phyloP scores from a whole-genome alignment of 2,329 filamentous ascomycete species.

The Phialophora expanda region DNA sequence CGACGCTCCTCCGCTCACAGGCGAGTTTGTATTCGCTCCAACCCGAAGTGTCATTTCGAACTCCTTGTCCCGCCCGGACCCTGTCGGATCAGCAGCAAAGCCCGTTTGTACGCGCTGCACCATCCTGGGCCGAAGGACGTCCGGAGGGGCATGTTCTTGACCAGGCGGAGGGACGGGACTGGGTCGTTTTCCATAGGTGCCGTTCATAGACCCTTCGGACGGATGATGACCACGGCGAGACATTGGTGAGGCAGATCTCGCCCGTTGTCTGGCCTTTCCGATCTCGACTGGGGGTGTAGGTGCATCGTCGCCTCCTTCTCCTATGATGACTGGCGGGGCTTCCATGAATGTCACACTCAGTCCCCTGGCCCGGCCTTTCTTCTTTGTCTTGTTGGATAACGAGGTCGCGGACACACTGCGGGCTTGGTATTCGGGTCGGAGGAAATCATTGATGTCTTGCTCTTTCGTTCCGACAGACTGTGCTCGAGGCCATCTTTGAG shows the following conservation, averaged over 20 bases:
- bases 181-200: background rate
- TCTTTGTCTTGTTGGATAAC: constrained; percentile 42
- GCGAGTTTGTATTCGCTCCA: constrained; percentile 15
- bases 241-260: constrained; percentile 37
- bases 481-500: constrained; percentile 44
- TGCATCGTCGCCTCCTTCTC: constrained; percentile 87
- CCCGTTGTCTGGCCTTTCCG: constrained; percentile 47
- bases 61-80: constrained; percentile 33
- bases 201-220: background rate
- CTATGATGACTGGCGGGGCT: constrained; percentile 78
- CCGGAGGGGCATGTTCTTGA: constrained; percentile 22
- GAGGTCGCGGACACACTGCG: constrained; percentile 40
- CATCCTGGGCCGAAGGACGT: constrained; percentile 29
- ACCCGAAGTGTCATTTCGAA: constrained; percentile 39
- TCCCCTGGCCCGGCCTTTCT: constrained; percentile 63
- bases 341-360: constrained; percentile 76
- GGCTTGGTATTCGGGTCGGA: constrained; percentile 32
- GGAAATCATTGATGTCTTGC: constrained; percentile 24
- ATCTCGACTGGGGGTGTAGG: constrained; percentile 74
- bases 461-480: constrained; percentile 29
- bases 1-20: constrained; percentile 18
- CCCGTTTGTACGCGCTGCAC: constrained; percentile 34
- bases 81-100: constrained; percentile 10
- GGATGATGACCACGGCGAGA: constrained; percentile 7
- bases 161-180: constrained; percentile 5